Evolutionary conservation across 345 rosid genomes (phyloP).

Genomic region (Lagerstroemia speciosa): DNA sequence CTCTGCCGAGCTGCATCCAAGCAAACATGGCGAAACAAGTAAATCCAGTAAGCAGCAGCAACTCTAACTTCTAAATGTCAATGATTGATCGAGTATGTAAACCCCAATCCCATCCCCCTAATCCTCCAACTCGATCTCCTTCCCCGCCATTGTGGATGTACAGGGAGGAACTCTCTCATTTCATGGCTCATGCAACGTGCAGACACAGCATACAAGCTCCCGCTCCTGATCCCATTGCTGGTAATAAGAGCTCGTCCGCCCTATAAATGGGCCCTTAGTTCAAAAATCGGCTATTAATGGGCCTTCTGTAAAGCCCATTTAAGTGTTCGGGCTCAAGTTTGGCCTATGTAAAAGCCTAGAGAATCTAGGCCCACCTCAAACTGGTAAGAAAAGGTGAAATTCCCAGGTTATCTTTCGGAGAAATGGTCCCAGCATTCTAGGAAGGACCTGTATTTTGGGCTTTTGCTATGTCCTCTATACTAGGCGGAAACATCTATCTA

Average conservation of each 20-base stretch:
- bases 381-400: neutral
- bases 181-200: neutral
- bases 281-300: neutral
- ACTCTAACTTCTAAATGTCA: neutral
- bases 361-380: neutral
- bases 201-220: too few species aligned
- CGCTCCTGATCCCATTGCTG: too few species aligned
- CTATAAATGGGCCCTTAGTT: too few species aligned
- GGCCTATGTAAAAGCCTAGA: neutral
- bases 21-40: neutral
- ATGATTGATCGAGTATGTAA: neutral
- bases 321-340: neutral
- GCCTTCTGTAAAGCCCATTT: neutral
- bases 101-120: neutral
- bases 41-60: neutral
- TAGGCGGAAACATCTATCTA: neutral
- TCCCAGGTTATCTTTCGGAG: too few species aligned
- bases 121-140: neutral
- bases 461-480: too few species aligned
- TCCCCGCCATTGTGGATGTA: neutral
- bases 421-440: too few species aligned
- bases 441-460: too few species aligned
- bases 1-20: slow-evolving; percentile 66
- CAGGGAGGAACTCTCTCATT: neutral
- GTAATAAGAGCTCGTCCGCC: too few species aligned